A percentile compares a stretch with the other conserved stretches of the same genome.
phyloP scores from a whole-genome alignment of 2,329 filamentous ascomycete genomes.

The Penicillium brevicompactum region DNA sequence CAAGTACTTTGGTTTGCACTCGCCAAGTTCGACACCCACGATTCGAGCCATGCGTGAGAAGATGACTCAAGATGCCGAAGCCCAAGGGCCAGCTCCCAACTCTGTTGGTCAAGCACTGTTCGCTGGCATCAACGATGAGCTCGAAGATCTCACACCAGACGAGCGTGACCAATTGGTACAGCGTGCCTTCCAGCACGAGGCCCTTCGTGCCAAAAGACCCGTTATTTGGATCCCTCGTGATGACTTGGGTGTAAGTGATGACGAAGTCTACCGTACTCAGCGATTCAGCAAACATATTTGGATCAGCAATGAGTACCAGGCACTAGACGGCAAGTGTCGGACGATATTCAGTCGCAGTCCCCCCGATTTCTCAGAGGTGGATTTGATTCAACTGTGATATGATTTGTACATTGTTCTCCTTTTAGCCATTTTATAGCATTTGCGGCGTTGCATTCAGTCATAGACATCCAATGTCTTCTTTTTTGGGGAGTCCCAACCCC shows the following conservation, averaged over 20 bases:
- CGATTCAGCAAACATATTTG: constrained; percentile 77
- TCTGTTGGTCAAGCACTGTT: constrained; percentile 79
- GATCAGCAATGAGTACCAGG: constrained; percentile 92
- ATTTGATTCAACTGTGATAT: constrained; percentile 74
- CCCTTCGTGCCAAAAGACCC: constrained; percentile 79
- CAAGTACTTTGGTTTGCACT: constrained; percentile 41
- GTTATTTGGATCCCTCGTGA: constrained; percentile 94
- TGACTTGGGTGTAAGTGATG: constrained; percentile 84
- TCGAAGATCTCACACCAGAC: constrained; percentile 89
- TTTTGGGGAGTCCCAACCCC: background rate
- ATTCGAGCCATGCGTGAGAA: constrained; percentile 39
- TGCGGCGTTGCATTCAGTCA: constrained; percentile 25
- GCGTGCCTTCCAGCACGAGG: constrained; percentile 87
- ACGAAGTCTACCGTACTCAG: constrained; percentile 80
- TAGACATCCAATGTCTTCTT: constrained; percentile 16
- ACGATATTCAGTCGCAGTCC: constrained; percentile 84
- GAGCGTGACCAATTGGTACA: constrained; percentile 83
- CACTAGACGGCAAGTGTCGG: constrained; percentile 77
- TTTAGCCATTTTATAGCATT: constrained; percentile 22
- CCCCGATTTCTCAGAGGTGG: constrained; percentile 85
- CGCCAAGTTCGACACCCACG: constrained; percentile 35
- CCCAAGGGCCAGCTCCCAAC: constrained; percentile 60
- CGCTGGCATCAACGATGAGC: constrained; percentile 84
- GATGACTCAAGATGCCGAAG: constrained; percentile 63
- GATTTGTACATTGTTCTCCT: constrained; percentile 14